Evolutionary conservation across 331 rosid species (phyloP).

Genomic region (Pyracantha coccinea): DNA sequence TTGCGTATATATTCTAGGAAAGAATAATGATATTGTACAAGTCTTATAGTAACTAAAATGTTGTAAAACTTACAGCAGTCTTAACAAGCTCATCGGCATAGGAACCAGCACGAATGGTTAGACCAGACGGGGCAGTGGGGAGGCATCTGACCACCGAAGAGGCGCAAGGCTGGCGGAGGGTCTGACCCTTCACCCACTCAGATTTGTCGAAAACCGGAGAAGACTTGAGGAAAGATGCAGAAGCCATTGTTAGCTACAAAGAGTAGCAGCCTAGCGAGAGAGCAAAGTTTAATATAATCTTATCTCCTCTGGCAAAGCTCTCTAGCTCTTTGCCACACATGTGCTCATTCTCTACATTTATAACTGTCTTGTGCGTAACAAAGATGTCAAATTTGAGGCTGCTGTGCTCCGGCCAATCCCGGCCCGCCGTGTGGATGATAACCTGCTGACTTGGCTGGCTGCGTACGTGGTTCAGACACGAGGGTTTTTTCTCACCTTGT

Average conservation of each 20-base stretch:
- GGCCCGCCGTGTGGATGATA: slow-evolving; percentile 31
- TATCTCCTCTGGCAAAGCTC: slow-evolving; percentile 43
- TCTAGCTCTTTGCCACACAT: slow-evolving; percentile 59
- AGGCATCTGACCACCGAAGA: slow-evolving; percentile 38
- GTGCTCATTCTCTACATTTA: slow-evolving; percentile 37
- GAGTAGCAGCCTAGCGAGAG: neutral
- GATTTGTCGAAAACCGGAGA: slow-evolving; percentile 68
- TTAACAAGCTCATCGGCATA: slow-evolving; percentile 81
- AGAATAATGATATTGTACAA: neutral
- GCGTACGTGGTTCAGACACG: slow-evolving; percentile 31
- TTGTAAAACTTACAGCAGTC: slow-evolving; percentile 53
- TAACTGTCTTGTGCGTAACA: slow-evolving; percentile 28
- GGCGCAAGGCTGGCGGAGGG: slow-evolving; percentile 52
- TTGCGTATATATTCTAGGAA: neutral
- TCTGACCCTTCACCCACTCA: slow-evolving; percentile 74
- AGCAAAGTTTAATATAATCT: slow-evolving; percentile 26
- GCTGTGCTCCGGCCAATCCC: slow-evolving; percentile 15
- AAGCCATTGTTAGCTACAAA: slow-evolving; percentile 42
- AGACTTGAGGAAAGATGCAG: slow-evolving; percentile 69
- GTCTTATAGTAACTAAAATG: neutral
- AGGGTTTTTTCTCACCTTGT: slow-evolving; percentile 33
- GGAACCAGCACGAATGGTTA: slow-evolving; percentile 57
- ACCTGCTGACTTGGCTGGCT: slow-evolving; percentile 37
- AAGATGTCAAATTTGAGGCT: slow-evolving; percentile 58
- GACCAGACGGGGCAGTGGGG: slow-evolving; percentile 36